Evolutionary conservation across 148 eudicot species (phyloP), one percentile per base, ranked within the genome.

Genomic region (Camellia sinensis): DNA sequence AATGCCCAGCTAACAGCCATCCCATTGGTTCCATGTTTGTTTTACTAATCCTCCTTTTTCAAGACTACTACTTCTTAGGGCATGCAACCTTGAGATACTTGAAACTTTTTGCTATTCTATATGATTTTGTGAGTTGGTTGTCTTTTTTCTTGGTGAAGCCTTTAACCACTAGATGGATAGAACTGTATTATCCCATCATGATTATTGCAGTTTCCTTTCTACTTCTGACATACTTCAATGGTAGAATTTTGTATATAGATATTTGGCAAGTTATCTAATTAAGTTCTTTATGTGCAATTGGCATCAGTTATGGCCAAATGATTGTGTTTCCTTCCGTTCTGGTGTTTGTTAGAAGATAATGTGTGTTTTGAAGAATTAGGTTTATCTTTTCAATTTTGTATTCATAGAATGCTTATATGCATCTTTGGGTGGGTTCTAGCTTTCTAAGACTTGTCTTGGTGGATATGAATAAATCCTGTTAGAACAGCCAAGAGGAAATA

Each of bases 31-130:
- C 53, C 63, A 45, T 78, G 12, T 37, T 18, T 66, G 22, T 73
- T 60, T 61, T 67, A 6, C 69, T n/a, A n/a, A 43, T 43, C 84
- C 40, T 73, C 18, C 66, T 78, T 73, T 63, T 67, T 67, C 18
- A 67, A 22, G 44, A 48, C 22, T 60, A 45, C 18, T 80, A n/a
- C 68, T 15, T 14, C 73, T 52, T 79, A 22, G 22, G 81, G 75
- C 74, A n/a, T 76, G 83, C 22, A 57, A 77, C 57, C 78, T 77
- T 81, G 73, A 29, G 84, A 69, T 68, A 60, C 18, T 73, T 50
- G 15, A 73, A 40, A 17, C 67, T 40, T 40, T 46, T 19, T 73
- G 52, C 75, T 69, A 40, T 48, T 22, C 67, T 17, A 45, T 60
- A 76, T 76, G 80, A 46, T 76, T 46, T 80, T 76, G 70, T 75